These are phyloP conservation scores for Tieghemiomyces parasiticus DNA, from an alignment of 192 early-diverging fungal species.

Conservation along the genomic window DNA sequence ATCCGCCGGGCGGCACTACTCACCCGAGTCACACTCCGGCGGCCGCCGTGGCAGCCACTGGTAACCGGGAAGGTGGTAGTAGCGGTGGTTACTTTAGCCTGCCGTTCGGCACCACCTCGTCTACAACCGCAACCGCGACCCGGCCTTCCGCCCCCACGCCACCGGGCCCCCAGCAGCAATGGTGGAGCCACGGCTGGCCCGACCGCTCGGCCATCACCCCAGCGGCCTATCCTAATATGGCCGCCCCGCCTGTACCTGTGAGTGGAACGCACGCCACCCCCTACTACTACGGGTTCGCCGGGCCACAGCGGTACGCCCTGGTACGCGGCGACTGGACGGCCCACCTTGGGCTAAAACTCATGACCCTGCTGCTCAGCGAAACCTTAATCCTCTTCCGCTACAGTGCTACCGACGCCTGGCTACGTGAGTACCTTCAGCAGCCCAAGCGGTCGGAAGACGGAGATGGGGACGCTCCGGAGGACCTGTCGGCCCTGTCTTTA, in stretches of 20 bases:
- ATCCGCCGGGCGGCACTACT: not conserved
- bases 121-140: not conserved
- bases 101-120: not conserved
- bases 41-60: no score
- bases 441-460: not conserved
- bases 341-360: slow-evolving; percentile 5
- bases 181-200: not conserved
- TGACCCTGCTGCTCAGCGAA: slow-evolving; percentile 6
- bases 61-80: not conserved
- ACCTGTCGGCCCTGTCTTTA: not conserved
- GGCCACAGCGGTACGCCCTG: slow-evolving; percentile 1
- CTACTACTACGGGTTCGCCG: not conserved
- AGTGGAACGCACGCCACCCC: not conserved
- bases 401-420: slow-evolving; percentile 6
- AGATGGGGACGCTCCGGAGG: no score
- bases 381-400: slow-evolving; percentile 1
- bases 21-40: not conserved
- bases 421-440: slow-evolving; percentile 3
- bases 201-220: not conserved
- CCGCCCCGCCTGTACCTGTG: no score
- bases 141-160: no score
- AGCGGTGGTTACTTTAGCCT: not conserved
- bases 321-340: slow-evolving; percentile 6
- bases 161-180: not conserved
- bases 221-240: not conserved